Evolutionary conservation across 768 basidiomycete genomes (phyloP), one percentile per base, ranked within the genome.

Genomic region (Udeniomyces megalosporus): DNA sequence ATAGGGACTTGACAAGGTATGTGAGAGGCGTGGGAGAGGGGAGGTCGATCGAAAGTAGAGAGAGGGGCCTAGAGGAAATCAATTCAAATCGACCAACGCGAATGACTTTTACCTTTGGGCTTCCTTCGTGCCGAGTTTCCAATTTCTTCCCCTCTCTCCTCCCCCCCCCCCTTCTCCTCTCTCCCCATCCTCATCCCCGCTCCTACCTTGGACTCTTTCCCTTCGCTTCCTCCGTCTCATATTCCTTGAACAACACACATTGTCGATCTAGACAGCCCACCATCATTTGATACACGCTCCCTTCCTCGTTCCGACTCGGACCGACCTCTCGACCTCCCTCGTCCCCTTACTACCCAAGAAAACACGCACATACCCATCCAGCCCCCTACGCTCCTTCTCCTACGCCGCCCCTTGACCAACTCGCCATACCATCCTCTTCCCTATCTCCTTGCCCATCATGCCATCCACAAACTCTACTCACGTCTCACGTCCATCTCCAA

Each of bases 161-260:
- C 26, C 45, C n/a, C 44, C 32, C 20, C 47, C 20, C 57, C 22
- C 47, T 58, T 69, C 22, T 55, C 56, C 47, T 57, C 66, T 44
- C 67, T 68, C 38, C 42, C 60, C 24, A 47, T 66, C 48, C 45
- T 67, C 47, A 47, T 67, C 14, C 15, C 60, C 35, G 29, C 59
- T 5, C 58, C 65, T 31, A 66, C 70, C 4, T 69, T 75, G n/a
- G 31, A 42, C 47, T 45, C 26, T 47, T 20, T 47, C 42, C 31
- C 44, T 26, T 55, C 53, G 22, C 32, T 17, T 20, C 17, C 45
- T 62, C 67, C 12, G 58, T 55, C 42, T 57, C 66, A 44, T 63
- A 67, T 34, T 31, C 59, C 14, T 46, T 67, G n/a, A n/a, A n/a
- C n/a, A n/a, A n/a, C n/a, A n/a, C n/a, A n/a, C n/a, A n/a, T n/a